A percentile compares a stretch with the other conserved stretches of the same genome.
These are phyloP conservation scores for Phytophthora cryptogea DNA, from an alignment of 352 stramenopile species.

Conservation along the genomic window DNA sequence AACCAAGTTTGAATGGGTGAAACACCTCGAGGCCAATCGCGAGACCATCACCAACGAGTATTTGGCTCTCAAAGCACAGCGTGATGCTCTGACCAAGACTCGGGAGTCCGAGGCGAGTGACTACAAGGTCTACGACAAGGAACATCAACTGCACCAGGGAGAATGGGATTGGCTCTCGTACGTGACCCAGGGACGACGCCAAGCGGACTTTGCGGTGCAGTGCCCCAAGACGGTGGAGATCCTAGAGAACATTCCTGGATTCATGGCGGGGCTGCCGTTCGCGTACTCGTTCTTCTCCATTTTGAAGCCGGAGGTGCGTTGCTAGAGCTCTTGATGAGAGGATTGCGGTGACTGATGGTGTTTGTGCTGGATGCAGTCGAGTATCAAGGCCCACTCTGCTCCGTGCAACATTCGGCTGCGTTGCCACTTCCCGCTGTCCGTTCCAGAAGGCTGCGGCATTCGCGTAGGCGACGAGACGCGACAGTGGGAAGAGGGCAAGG, in stretches of 20 bases:
- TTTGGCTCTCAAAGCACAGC: slow-evolving; percentile 48
- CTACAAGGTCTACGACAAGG: slow-evolving; percentile 72
- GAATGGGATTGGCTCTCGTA: slow-evolving; percentile 95
- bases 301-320: slow-evolving; percentile 80
- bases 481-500: slow-evolving; percentile 79
- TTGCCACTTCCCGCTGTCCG: slow-evolving; percentile 94
- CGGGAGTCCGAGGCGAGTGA: slow-evolving; percentile 32
- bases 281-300: slow-evolving; percentile 97
- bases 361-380: slow-evolving; percentile 42
- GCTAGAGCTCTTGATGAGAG: neutral
- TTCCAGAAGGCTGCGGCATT: slow-evolving; percentile 91
- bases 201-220: slow-evolving; percentile 63
- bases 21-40: slow-evolving; percentile 59
- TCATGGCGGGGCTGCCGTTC: slow-evolving; percentile 92
- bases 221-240: slow-evolving; percentile 73
- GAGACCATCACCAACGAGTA: slow-evolving; percentile 68
- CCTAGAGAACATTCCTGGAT: slow-evolving; percentile 78
- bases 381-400: slow-evolving; percentile 92
- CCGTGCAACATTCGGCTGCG: slow-evolving; percentile 96
- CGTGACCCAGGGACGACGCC: slow-evolving; percentile 70
- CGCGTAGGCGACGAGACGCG: slow-evolving; percentile 88
- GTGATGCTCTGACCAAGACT: slow-evolving; percentile 19
- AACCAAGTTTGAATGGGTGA: slow-evolving; percentile 57
- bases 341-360: slow-evolving; percentile 3
- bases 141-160: slow-evolving; percentile 79